Conservation (phyloP, 768 basidiomycete species). For the Suillus decipiens region DNA sequence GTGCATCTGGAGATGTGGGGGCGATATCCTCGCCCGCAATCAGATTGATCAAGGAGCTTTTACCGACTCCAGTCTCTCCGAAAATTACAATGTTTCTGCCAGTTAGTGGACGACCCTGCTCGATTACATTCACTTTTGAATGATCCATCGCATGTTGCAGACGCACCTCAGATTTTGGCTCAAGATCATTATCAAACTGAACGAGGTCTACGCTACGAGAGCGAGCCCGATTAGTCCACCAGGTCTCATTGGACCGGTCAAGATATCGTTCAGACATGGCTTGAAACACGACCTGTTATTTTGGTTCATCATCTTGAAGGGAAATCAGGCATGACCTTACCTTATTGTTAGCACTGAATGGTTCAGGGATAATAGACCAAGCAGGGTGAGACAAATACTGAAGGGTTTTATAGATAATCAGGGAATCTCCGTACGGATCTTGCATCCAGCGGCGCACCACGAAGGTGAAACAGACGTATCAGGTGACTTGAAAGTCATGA, state of each 20-base stretch:
- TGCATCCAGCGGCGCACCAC: background rate
- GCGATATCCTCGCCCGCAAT: constrained; percentile 33
- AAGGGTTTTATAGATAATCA: background rate
- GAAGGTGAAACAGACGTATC: background rate
- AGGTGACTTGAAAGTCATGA: background rate
- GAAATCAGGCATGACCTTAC: background rate
- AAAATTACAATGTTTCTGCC: constrained; percentile 41
- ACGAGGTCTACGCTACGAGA: background rate
- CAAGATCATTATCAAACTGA: background rate
- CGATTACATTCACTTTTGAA: background rate
- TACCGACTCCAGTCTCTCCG: constrained; percentile 45
- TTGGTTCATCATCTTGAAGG: background rate
- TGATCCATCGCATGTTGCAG: background rate
- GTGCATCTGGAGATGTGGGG: constrained; percentile 31
- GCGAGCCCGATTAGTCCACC: background rate
- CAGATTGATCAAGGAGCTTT: constrained; percentile 48
- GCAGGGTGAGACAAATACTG: background rate
- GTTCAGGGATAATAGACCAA: background rate
- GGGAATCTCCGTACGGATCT: constrained; percentile 3
- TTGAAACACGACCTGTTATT: background rate
- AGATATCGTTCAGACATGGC: constrained; percentile 1
- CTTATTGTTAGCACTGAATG: background rate
- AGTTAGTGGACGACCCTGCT: background rate
- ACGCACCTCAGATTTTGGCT: background rate
- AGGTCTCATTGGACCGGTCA: background rate